Base-by-base conservation (phyloP, 1,284 basidiomycete genomes). In the Irpex sp. region DNA sequence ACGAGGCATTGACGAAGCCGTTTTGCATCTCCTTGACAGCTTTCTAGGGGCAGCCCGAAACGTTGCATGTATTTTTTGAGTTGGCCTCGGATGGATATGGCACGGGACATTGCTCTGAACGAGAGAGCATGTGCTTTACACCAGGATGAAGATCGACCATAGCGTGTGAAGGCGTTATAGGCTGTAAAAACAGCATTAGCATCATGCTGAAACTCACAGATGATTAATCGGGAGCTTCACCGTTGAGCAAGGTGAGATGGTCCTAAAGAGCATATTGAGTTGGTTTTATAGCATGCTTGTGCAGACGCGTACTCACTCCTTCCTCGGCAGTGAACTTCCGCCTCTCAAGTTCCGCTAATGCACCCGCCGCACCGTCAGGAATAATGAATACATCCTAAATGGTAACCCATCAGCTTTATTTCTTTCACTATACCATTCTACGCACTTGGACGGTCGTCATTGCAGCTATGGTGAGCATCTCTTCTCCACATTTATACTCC, bases 271-370 rank as follows among this genome's bases (percentile, higher is more conserved):
- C 8, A 15, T 62, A 6, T 11, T 51, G 17, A 51, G 7, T 19
- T 17, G 52, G 47, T 8, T 5, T 44, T 21, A 44, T 31, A 26
- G 37, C 19, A 19, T 40, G 59, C 48, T 40, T 49, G n/a, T 2
- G 15, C 62, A 36, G 8, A 31, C 44, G 7, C 47, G 21, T 34
- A 75, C 84, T 72, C 65, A 93, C 93, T 68, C 97, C 97, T 85
- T 99, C 96, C 76, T 97, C 94, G 0, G 96, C 95, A 0, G 94
- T 97, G 71, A 99, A 99, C 72, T 97, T 97, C 61, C 97, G 81
- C 58, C 94, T 82, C 74, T 97, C 94, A 7, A 99, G 78, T 75
- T 97, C 94, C 7, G 92, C 94, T 60, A 95, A 74, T 0, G 93
- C 92, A 5, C 91, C 93, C 13, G 87, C 83, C n/a, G 86, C 85